Percentiles rank a stretch among this genome's conserved stretches.
phyloP scores from a whole-genome alignment of 345 rosid genomes.

The Euphorbia peplus region DNA sequence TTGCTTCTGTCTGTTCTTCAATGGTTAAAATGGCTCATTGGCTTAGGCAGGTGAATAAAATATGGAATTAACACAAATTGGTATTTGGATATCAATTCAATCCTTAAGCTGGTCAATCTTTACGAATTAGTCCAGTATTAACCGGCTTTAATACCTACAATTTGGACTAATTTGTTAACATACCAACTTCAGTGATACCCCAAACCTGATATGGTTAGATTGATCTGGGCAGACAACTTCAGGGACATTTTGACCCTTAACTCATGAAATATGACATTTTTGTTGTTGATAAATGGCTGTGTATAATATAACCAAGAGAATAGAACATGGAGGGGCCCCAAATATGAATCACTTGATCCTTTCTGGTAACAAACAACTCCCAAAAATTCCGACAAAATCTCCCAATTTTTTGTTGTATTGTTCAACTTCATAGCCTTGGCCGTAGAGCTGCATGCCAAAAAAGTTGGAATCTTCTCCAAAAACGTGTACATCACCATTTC shows the following conservation, averaged over 20 bases:
- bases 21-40: conserved; percentile 1
- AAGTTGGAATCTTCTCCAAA: conserved; percentile 10
- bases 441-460: conserved; percentile 2
- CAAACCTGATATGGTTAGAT: no score
- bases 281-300: conserved; percentile 4
- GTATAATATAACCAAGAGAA: background rate
- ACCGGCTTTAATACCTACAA: no score
- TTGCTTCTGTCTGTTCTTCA: no score
- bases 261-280: background rate
- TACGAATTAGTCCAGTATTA: no score
- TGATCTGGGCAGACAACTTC: no score
- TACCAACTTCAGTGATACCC: no score
- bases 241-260: no score
- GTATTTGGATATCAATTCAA: no score
- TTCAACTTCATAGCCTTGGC: conserved; percentile 7
- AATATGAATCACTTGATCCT: conserved; percentile 4
- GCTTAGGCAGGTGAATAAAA: no score
- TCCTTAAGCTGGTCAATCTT: no score
- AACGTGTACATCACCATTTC: conserved; percentile 13
- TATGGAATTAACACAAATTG: no score
- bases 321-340: conserved; percentile 25
- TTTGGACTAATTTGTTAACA: no score
- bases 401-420: conserved; percentile 17
- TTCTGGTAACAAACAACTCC: conserved; percentile 14
- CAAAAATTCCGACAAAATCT: conserved; percentile 17